Conservation (phyloP, 1,284 basidiomycete species). For the Puccinia coronata region DNA sequence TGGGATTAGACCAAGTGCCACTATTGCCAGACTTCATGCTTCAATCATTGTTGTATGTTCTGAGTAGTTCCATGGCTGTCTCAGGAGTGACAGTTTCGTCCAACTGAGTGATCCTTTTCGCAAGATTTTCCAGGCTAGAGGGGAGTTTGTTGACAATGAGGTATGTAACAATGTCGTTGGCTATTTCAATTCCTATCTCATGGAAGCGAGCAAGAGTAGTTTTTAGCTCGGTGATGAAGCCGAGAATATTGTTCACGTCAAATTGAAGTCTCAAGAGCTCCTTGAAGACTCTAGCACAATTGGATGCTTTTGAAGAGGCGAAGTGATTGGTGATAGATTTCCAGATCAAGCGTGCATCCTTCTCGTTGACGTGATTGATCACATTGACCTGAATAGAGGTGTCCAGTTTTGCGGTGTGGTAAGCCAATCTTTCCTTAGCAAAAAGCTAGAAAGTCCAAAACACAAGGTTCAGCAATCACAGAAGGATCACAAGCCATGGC, state of each 20-base stretch:
- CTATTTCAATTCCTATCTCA: not conserved
- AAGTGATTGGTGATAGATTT: not conserved
- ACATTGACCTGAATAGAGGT: not conserved
- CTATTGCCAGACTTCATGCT: no score
- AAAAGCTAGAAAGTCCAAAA: no score
- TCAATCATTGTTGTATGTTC: no score
- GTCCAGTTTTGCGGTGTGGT: not conserved
- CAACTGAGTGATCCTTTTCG: no score
- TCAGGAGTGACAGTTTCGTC: no score
- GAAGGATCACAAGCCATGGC: no score
- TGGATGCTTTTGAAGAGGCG: not conserved
- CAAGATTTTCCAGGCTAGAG: no score
- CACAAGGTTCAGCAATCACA: no score
- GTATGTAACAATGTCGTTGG: not conserved
- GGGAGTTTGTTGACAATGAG: not conserved
- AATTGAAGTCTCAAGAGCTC: not conserved
- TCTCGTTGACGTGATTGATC: not conserved
- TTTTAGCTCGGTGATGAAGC: not conserved
- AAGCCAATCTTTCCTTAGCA: no score
- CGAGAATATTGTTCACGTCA: not conserved
- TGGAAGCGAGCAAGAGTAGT: not conserved
- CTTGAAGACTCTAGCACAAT: not conserved
- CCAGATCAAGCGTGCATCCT: not conserved
- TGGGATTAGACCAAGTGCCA: not conserved
- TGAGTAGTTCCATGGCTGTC: no score